Evolutionary conservation across 345 rosid species (phyloP), one percentile per base, ranked within the genome.

Genomic region (Microcos paniculata): DNA sequence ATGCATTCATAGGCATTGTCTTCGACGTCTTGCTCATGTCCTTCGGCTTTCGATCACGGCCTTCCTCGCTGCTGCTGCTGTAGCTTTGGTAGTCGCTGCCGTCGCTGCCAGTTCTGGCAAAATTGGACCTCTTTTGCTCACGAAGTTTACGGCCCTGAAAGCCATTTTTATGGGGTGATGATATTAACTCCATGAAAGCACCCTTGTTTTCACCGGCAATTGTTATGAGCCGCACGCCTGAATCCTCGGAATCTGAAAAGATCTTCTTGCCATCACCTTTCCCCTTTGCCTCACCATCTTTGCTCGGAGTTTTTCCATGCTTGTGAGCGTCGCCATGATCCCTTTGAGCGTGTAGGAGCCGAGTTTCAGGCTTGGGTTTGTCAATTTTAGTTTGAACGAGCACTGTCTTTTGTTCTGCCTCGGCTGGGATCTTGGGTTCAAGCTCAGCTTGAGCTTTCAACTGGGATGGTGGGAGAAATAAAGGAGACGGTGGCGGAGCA

Each of bases 131-230:
- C 67, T 75, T 73, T 61, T 84, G 82, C 49, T 79, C 79, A 45
- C 31, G 38, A 45, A 69, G 62, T 40, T 83, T 42, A 24, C 38
- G 68, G 19, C 85, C 87, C 31, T 72, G 75, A 40, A 78, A 82
- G 0, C 43, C 63, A 18, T 79, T 33, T 56, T 77, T 80, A 31
- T 77, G 63, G 7, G 98, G 88, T 64, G 98, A 85, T 3, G 72
- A 80, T 70, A 81, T 65, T 8, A 96, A 76, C 83, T 90, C 93
- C 99, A 96, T 96, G 56, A 77, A 63, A 38, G 99, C 99, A 8
- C 99, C 99, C 82, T 81, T 90, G 88, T 96, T 96, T 64, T 93
- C 94, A 12, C 99, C 98, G 15, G 98, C 91, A 62, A 96, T 83
- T 67, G 96, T 96, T 24, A 96, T 88, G 45, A 93, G 82, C 78